Evolutionary conservation across 2,329 filamentous ascomycete genomes (phyloP), one percentile per base, ranked within the genome.

Genomic region (Hymenoscyphus repandus): DNA sequence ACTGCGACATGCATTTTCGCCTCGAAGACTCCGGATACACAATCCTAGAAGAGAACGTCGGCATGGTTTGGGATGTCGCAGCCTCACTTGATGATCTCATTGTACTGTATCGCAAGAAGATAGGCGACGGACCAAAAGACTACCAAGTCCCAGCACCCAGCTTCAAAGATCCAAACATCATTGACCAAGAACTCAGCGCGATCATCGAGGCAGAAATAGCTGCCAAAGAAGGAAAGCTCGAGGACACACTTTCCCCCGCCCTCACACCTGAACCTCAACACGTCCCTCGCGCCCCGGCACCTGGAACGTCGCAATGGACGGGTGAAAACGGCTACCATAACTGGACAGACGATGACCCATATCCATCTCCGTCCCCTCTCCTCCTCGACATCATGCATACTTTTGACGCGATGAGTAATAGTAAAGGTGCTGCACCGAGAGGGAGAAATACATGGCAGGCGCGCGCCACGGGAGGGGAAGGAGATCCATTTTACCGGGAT

Each of bases 1-100:
- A 82, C 59, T 82, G 77, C 64, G 78, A 80, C 60, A 73, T 77
- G 68, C 75, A 79, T 58, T 66, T 66, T 6, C 70, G 76, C 3
- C 56, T 79, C n/a, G 52, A 57, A 5, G 77, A 78, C 74, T 65
- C 62, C 12, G 69, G 71, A 4, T 74, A 72, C 67, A 69, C 64
- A 5, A 71, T 69, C 48, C 56, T 60, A 5, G 70, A 74, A 41
- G 64, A 55, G 1, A 64, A 62, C 5, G 70, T 67, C 3, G 74
- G 72, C 12, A 66, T 73, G 30, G 66, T 79, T 36, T 73, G 69
- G 30, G 73, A 76, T 55, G 72, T 76, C 0, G 74, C 71, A 39
- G 63, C 67, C 30, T 66, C 68, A 12, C 63, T 79, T 33, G 69
- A 76, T 37, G 70, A 78, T 50, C 64, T 79, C 7, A 52, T 69